Base-by-base conservation (phyloP, 2,329 filamentous ascomycete species). In the Alternaria conjuncta region DNA sequence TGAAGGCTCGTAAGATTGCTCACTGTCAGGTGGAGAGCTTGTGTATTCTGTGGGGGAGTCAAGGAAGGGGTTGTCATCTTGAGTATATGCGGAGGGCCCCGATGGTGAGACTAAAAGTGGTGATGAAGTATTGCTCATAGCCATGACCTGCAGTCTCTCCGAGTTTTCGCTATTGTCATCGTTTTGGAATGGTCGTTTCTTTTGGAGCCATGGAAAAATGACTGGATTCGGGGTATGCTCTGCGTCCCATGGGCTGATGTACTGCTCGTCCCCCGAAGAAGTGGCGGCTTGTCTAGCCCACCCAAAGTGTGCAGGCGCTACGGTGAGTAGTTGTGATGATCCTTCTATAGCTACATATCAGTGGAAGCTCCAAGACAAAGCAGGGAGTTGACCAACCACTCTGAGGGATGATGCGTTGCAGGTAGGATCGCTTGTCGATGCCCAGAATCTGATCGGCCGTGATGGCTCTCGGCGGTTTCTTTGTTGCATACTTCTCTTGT, bases 211-310 rank as follows among this genome's bases (percentile, higher is more conserved):
- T 20, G 53, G 55, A 44, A 65, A 69, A 25, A 67, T 61, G 1
- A 67, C 64, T 44, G 64, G 64, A 59, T 67, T 67, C 7, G 64
- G 66, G n/a, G 45, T 30, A 46, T 60, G 55, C 21, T 68, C 64
- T n/a, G 55, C 55, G 30, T 41, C 58, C 64, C 64, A 66, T 6
- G 66, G 64, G 45, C 57, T 60, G 12, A 67, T 51, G 18, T 50
- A 57, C 6, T 54, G 51, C 18, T 54, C 20, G 28, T 54, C 32
- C 28, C 6, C 50, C 12, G 30, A n/a, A 12, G 50, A 41, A 28
- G 28, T 41, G 13, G 51, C 32, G 20, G 32, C 44, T 54, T 59
- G 57, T 23, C 47, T 59, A 15, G 44, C 53, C 32, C 32, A 44
- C 5, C 32, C 32, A n/a, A 20, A 13, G 15, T 55, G 59, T 28